Evolutionary conservation across 208 protist genomes (phyloP), one percentile per base, ranked within the genome.

Genomic region (Leishmania tarentolae): DNA sequence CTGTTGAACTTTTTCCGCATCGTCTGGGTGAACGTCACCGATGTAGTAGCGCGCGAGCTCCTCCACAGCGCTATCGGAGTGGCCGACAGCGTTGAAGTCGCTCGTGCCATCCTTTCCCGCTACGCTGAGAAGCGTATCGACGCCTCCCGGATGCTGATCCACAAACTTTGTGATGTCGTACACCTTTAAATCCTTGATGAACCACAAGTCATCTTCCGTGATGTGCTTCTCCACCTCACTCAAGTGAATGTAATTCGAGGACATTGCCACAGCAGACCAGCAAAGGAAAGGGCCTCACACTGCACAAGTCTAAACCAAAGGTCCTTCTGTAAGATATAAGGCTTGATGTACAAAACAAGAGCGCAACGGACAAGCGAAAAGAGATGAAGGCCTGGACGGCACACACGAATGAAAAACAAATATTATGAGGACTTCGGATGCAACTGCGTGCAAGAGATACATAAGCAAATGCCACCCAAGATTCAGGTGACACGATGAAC

Each of bases 141-240:
- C 85, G 68, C 96, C 95, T 56, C 97, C 97, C n/a, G 97, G 95
- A 85, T 98, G 96, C 72, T 91, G 78, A 78, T 97, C 89, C 59
- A 95, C 86, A 77, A 97, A 98, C 71, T 90, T 88, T 24, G 90
- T 95, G 40, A 98, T 81, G 53, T 96, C 88, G 76, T 97, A 97
- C 15, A 98, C 94, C 80, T 97, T 97, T 68, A 87, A 87, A 78
- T 98, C 84, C 66, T 94, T 92, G 71, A 95, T 89, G 50, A 98
- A 88, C 94, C 94, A 98, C 46, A 95, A 69, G 74, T 95, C 90
- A 11, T 89, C 76, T 77, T 95, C 90, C 4, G 85, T 88, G 9
- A 76, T 84, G 86, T 97, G 92, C 78, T 91, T 87, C 73, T 63
- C 76, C 61, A 97, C 83, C 83, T 98, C 95, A 19, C 76, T 87